Conservation (phyloP, 129 eudicot genomes). For the Chrysanthemum makinoi region DNA sequence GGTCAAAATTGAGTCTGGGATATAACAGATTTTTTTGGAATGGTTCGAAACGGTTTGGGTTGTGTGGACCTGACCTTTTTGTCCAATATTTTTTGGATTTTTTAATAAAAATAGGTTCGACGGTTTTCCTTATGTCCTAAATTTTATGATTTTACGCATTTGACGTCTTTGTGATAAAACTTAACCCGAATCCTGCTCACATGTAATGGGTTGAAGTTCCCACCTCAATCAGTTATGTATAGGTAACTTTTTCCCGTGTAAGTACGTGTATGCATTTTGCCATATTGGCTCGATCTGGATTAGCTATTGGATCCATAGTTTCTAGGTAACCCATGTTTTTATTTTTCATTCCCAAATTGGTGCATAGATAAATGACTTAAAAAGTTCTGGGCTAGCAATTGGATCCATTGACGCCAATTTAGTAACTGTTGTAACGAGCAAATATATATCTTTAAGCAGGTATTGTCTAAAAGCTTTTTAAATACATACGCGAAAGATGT, state of each 20-base stretch:
- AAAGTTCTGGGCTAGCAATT: background rate
- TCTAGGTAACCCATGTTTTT: background rate
- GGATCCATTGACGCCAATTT: background rate
- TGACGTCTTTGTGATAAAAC: no score
- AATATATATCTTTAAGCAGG: slow-evolving; percentile 34
- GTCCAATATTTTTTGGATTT: no score
- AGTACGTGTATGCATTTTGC: no score
- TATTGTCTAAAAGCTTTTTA: slow-evolving; percentile 70
- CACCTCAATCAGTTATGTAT: no score
- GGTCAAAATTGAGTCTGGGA: background rate
- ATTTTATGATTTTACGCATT: no score
- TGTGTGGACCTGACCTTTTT: background rate
- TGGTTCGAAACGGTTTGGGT: slow-evolving; percentile 4
- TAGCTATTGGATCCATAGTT: background rate
- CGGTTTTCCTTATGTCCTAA: no score
- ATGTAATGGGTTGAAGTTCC: no score
- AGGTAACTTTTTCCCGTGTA: no score
- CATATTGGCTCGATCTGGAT: no score
- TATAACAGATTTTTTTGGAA: background rate
- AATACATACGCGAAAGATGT: slow-evolving; percentile 66
- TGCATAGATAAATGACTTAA: slow-evolving; percentile 7
- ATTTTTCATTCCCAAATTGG: slow-evolving; percentile 1
- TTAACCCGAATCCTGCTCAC: no score
- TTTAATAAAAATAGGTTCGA: no score
- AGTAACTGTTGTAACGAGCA: slow-evolving; percentile 3